Percentiles rank a stretch among this genome's conserved stretches.
Conservation (phyloP, 169 alveolate species). For the Theileria equi region DNA sequence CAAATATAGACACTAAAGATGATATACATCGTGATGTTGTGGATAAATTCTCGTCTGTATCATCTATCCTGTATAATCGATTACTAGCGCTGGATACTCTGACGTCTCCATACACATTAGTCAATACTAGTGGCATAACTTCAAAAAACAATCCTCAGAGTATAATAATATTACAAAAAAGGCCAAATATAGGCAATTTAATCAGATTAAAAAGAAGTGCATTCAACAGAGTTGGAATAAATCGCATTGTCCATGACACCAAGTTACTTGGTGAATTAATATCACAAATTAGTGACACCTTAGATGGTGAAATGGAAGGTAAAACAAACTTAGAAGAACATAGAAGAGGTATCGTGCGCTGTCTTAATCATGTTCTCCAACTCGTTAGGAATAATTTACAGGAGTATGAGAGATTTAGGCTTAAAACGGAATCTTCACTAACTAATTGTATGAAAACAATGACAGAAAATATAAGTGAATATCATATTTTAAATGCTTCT, state of each 20-base stretch:
- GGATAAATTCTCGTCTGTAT: slow-evolving; percentile 45
- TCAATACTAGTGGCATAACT: not conserved
- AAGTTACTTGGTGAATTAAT: slow-evolving; percentile 43
- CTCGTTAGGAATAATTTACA: slow-evolving; percentile 28
- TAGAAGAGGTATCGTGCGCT: slow-evolving; percentile 40
- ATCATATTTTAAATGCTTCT: not conserved
- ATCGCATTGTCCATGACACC: slow-evolving; percentile 55
- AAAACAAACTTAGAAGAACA: slow-evolving; percentile 28
- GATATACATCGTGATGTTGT: not conserved
- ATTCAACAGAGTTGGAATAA: slow-evolving; percentile 40
- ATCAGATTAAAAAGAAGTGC: slow-evolving; percentile 22
- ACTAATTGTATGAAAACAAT: slow-evolving; percentile 11
- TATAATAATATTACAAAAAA: slow-evolving; percentile 3
- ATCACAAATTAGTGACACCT: slow-evolving; percentile 23
- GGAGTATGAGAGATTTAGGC: slow-evolving; percentile 32
- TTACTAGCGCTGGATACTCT: slow-evolving; percentile 19
- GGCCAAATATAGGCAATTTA: slow-evolving; percentile 1
- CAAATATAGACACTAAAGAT: not conserved
- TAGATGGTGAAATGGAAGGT: slow-evolving; percentile 3
- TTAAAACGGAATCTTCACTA: slow-evolving; percentile 38
- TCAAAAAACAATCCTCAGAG: slow-evolving; percentile 18
- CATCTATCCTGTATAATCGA: slow-evolving; percentile 36
- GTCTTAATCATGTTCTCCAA: slow-evolving; percentile 45
- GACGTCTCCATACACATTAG: slow-evolving; percentile 28
- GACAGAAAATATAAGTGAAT: slow-evolving; percentile 28